Conservation (phyloP, 1,284 basidiomycete species). For the Salmacisia buchloeana region DNA sequence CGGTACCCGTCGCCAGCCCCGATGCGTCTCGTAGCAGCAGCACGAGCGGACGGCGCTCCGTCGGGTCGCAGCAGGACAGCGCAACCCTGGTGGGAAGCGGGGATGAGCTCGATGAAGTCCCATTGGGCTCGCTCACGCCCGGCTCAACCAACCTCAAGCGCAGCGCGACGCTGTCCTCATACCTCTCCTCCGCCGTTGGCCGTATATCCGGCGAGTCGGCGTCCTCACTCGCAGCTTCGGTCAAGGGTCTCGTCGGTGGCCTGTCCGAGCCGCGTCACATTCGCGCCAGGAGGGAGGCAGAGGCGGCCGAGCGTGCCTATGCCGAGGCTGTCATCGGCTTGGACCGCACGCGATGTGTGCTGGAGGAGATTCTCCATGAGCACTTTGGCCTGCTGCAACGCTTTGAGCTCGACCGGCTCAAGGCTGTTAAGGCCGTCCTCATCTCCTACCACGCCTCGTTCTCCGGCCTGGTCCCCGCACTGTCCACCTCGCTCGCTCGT, state of each 20-base stretch:
- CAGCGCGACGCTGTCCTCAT: slow-evolving; percentile 28
- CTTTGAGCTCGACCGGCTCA: slow-evolving; percentile 41
- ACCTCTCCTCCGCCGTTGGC: slow-evolving; percentile 38
- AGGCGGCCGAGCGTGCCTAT: slow-evolving; percentile 38
- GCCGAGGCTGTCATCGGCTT: slow-evolving; percentile 33
- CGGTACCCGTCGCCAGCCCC: slow-evolving; percentile 21
- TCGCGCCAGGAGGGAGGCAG: slow-evolving; percentile 40
- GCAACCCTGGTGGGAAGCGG: background rate
- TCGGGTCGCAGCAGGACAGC: background rate
- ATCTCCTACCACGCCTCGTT: slow-evolving; percentile 26
- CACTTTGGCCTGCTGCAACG: slow-evolving; percentile 36
- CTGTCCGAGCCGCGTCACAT: slow-evolving; percentile 33
- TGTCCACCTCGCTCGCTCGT: background rate
- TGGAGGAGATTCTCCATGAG: slow-evolving; percentile 42
- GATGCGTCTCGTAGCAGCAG: slow-evolving; percentile 13
- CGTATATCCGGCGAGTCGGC: slow-evolving; percentile 22
- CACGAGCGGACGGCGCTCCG: background rate
- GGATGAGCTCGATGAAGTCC: slow-evolving; percentile 1
- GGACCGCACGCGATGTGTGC: slow-evolving; percentile 33
- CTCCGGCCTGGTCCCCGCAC: slow-evolving; percentile 16
- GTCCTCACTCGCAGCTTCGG: slow-evolving; percentile 4
- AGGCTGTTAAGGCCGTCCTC: slow-evolving; percentile 39
- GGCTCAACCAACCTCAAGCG: slow-evolving; percentile 18
- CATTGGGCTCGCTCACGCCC: background rate
- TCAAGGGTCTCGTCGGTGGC: slow-evolving; percentile 25